A percentile compares a stretch with the other conserved stretches of the same genome.
Evolutionary conservation across 768 basidiomycete genomes (phyloP).

Genomic region (Leccinum disarticulatum): DNA sequence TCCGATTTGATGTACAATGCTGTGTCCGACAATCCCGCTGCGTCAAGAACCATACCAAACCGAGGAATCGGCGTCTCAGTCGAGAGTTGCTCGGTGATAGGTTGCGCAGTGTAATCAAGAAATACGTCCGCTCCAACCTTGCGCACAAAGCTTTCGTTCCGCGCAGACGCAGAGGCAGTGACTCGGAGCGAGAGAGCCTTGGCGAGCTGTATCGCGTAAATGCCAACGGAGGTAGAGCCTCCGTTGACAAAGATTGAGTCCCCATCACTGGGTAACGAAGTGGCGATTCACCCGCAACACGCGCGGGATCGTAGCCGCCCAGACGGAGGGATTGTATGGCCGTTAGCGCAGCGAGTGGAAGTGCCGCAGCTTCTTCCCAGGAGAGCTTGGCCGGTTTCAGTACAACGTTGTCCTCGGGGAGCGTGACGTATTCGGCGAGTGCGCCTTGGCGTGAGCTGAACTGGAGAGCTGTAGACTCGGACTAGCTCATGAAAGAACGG

Average conservation of each 20-base stretch:
- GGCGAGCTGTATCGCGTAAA: constrained; percentile 71
- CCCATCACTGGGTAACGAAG: constrained; percentile 11
- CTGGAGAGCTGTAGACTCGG: constrained; percentile 21
- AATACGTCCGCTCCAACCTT: constrained; percentile 67
- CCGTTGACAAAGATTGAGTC: constrained; percentile 70
- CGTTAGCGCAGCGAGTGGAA: constrained; percentile 58
- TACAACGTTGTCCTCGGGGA: constrained; percentile 32
- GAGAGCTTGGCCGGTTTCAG: constrained; percentile 47
- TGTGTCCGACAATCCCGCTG: constrained; percentile 49
- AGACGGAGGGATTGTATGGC: constrained; percentile 56
- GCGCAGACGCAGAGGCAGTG: constrained; percentile 55
- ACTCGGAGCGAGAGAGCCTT: constrained; percentile 63
- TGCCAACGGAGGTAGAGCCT: constrained; percentile 66
- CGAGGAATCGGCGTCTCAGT: constrained; percentile 46
- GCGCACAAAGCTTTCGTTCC: constrained; percentile 59
- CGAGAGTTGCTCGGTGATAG: constrained; percentile 47
- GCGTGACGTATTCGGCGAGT: constrained; percentile 54
- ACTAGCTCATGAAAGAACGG: not conserved
- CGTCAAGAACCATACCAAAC: constrained; percentile 61
- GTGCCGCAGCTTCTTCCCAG: constrained; percentile 58
- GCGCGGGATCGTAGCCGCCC: constrained; percentile 46
- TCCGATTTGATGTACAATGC: constrained; percentile 49
- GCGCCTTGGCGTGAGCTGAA: constrained; percentile 49
- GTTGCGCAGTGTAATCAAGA: constrained; percentile 58
- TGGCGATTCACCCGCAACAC: not conserved